Percentiles rank a stretch among this genome's conserved stretches.
Conservation (phyloP, 2,329 filamentous ascomycete genomes). For the Pseudocercospora ulei region DNA sequence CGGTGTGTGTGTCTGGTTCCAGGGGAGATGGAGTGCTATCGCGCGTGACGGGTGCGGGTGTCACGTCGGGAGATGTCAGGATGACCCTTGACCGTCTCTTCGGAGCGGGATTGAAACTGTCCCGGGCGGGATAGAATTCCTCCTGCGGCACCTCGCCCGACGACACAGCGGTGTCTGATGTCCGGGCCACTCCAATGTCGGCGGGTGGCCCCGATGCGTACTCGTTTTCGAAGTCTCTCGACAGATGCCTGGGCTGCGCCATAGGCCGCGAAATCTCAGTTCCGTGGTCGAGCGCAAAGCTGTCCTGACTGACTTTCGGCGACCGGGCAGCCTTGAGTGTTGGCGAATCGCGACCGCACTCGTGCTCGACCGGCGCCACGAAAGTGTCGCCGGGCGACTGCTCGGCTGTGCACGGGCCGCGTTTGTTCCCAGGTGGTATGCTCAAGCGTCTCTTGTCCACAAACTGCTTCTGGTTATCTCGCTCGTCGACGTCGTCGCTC, state of each 20-base stretch:
- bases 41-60: constrained; percentile 2
- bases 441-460: constrained; percentile 17
- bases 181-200: constrained; percentile 38
- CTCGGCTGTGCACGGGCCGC: constrained; percentile 8
- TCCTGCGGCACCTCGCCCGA: constrained; percentile 13
- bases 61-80: constrained; percentile 12
- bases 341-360: constrained; percentile 8
- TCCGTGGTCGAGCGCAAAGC: constrained; percentile 14
- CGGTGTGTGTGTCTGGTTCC: constrained; percentile 5
- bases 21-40: constrained; percentile 9
- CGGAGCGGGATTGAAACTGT: constrained; percentile 18
- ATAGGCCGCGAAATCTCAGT: constrained; percentile 2
- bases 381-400: neutral
- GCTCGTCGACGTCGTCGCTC: constrained; percentile 11
- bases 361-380: constrained; percentile 10
- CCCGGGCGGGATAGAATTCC: constrained; percentile 17
- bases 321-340: constrained; percentile 1
- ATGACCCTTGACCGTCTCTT: constrained; percentile 18
- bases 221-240: constrained; percentile 4
- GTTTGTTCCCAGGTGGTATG: constrained; percentile 13
- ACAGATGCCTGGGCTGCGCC: constrained; percentile 8
- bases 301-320: constrained; percentile 10
- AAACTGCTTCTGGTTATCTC: constrained; percentile 16
- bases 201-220: constrained; percentile 9
- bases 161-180: constrained; percentile 32